A percentile compares a stretch with the other conserved stretches of the same genome.
These are phyloP conservation scores for Sporisorium iseilematis-ciliati DNA, from an alignment of 1,284 basidiomycete species.

Conservation along the genomic window DNA sequence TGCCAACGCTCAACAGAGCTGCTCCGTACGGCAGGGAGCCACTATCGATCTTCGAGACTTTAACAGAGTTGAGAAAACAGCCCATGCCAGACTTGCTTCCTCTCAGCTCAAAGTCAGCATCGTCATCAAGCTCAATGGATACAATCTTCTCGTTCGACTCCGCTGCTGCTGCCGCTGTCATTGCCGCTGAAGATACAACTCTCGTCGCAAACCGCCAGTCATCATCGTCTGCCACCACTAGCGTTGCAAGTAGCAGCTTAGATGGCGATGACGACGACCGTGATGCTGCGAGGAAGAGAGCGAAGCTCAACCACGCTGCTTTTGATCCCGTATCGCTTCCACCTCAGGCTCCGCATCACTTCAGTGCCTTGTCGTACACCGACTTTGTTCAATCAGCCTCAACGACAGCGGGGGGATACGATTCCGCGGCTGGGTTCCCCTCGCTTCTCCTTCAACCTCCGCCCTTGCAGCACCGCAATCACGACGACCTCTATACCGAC, in stretches of 20 bases:
- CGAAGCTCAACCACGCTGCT: background rate
- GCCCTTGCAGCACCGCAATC: slow-evolving; percentile 1
- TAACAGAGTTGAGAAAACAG: slow-evolving; percentile 15
- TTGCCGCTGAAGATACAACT: background rate
- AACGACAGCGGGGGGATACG: background rate
- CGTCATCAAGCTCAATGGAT: slow-evolving; percentile 16
- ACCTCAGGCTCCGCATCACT: too few species aligned
- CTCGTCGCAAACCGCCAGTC: background rate
- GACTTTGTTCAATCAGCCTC: background rate
- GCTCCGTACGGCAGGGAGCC: background rate
- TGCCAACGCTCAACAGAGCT: background rate
- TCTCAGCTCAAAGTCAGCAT: slow-evolving; percentile 9
- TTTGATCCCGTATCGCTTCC: too few species aligned
- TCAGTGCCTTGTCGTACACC: background rate
- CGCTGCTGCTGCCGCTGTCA: background rate
- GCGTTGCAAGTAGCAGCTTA: too few species aligned
- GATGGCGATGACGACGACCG: background rate
- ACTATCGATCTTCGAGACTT: slow-evolving; percentile 7
- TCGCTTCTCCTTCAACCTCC: slow-evolving; percentile 19
- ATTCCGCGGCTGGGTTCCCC: background rate
- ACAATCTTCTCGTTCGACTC: slow-evolving; percentile 27
- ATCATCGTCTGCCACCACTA: too few species aligned
- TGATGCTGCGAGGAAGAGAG: background rate
- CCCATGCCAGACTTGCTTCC: slow-evolving; percentile 8
- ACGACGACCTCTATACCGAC: slow-evolving; percentile 32